Conservation (phyloP, 495 filamentous ascomycete genomes). For the Zalerion maritima region DNA sequence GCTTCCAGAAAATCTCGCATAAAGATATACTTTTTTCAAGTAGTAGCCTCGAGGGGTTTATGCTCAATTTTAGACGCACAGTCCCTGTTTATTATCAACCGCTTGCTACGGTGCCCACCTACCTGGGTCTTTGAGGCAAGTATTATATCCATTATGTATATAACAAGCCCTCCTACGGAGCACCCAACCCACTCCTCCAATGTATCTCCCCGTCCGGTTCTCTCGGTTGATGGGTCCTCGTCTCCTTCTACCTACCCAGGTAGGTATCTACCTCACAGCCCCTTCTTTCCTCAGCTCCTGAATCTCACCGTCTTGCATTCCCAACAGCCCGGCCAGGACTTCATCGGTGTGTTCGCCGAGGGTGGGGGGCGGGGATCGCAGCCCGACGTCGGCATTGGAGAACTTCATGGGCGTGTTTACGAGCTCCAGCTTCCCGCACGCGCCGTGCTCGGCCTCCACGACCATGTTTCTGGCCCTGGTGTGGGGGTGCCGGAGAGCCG, state of each 20-base stretch:
- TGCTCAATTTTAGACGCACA: too few species aligned
- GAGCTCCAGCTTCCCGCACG: conserved; percentile 73
- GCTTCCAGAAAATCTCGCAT: too few species aligned
- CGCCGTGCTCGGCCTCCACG: conserved; percentile 64
- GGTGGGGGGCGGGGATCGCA: conserved; percentile 67
- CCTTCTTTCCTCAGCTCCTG: conserved; percentile 48
- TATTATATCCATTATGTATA: not conserved
- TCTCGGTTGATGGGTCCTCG: too few species aligned
- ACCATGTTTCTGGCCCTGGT: conserved; percentile 81
- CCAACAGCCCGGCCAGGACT: conserved; percentile 52
- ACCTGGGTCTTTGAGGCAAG: not conserved
- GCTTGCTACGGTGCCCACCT: too few species aligned
- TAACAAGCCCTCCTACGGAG: not conserved
- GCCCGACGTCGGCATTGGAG: conserved; percentile 63
- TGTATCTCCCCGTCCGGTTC: too few species aligned
- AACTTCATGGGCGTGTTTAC: conserved; percentile 96
- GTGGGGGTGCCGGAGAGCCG: conserved; percentile 71
- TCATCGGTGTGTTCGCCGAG: conserved; percentile 90
- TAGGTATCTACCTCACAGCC: conserved; percentile 42
- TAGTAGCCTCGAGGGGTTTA: too few species aligned
- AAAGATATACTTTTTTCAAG: too few species aligned
- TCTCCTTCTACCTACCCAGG: not conserved
- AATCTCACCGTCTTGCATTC: conserved; percentile 48
- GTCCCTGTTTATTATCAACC: too few species aligned
- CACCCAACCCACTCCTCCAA: not conserved